Conservation (phyloP, 306 rosid species). For the Styphnolobium japonicum region DNA sequence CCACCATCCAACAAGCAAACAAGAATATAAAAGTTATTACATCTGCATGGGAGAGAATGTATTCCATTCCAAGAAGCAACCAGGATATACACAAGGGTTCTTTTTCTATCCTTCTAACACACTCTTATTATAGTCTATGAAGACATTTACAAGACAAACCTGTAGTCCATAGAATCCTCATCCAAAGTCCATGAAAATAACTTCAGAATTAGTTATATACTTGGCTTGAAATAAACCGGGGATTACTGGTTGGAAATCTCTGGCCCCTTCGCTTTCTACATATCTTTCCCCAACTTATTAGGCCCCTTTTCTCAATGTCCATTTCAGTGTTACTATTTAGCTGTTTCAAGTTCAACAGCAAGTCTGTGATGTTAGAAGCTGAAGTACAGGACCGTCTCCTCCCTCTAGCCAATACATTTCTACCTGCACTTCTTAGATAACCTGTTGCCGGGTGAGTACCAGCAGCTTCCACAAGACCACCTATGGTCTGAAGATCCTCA, state of each 20-base stretch:
- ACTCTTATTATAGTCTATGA: background rate
- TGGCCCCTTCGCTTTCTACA: constrained; percentile 48
- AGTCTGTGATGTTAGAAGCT: constrained; percentile 6
- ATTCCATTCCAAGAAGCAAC: constrained; percentile 14
- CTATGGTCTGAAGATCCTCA: constrained; percentile 60
- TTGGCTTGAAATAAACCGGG: constrained; percentile 21
- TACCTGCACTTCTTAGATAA: constrained; percentile 25
- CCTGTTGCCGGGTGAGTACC: constrained; percentile 22
- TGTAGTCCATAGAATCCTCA: constrained; percentile 17
- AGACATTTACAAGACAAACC: constrained; percentile 25
- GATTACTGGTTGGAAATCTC: constrained; percentile 41
- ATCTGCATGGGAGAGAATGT: constrained; percentile 3
- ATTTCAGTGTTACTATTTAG: constrained; percentile 1
- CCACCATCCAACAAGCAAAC: background rate
- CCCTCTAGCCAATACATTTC: constrained; percentile 31
- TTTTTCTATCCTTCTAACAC: constrained; percentile 30
- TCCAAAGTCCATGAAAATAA: background rate
- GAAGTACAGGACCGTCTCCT: constrained; percentile 36
- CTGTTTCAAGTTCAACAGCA: constrained; percentile 29
- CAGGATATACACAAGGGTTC: constrained; percentile 6
- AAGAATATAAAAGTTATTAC: background rate
- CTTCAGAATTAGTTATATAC: constrained; percentile 3
- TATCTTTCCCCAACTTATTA: constrained; percentile 51
- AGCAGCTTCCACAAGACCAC: constrained; percentile 46
- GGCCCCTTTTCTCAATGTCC: constrained; percentile 35